Percentiles rank a stretch among this genome's conserved stretches.
Evolutionary conservation across 257 asterid species (phyloP).

Genomic region (Solanum paucissectum): DNA sequence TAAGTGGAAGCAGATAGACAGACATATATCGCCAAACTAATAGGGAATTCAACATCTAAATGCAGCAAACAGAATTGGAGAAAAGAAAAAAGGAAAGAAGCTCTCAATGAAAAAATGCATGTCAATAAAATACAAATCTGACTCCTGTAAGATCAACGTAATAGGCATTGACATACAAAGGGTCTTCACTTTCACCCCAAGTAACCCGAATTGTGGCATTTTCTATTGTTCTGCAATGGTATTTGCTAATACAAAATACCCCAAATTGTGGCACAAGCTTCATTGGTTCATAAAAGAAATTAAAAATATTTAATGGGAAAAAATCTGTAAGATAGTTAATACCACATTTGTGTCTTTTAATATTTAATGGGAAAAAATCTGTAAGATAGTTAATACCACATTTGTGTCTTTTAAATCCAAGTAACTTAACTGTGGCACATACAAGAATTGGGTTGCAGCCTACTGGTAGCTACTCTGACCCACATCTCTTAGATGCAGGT

Average conservation of each 20-base stretch:
- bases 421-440: not conserved
- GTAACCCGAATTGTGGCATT: not conserved
- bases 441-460: not conserved
- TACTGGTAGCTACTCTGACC: not conserved
- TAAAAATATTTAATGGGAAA: not conserved
- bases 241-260: not conserved
- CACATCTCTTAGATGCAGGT: not conserved
- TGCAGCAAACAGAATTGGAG: not conserved
- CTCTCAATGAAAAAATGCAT: not conserved
- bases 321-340: not conserved
- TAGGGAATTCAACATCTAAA: not conserved
- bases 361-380: not conserved
- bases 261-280: too few species aligned
- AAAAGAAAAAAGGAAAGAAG: not conserved
- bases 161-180: not conserved
- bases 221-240: not conserved
- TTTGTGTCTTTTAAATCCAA: not conserved
- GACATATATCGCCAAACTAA: not conserved
- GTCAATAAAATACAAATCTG: not conserved
- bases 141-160: not conserved
- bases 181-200: not conserved
- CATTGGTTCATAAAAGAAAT: not conserved
- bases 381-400: not conserved
- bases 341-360: not conserved
- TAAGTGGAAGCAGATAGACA: slow-evolving; percentile 4